Base-by-base conservation (phyloP, 345 rosid species). In the Hirschfeldia incana region DNA sequence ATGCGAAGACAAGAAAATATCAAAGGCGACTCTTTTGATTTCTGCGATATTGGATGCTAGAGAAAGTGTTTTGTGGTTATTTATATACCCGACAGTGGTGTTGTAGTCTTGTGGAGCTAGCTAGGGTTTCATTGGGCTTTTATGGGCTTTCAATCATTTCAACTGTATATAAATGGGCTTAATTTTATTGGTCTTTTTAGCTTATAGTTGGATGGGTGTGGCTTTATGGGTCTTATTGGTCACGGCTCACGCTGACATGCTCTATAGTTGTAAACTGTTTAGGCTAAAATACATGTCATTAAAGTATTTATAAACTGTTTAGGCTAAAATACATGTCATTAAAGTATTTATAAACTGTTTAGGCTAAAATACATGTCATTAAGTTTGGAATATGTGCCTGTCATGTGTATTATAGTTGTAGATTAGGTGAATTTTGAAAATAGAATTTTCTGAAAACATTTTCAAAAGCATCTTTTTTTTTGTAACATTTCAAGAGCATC, bases 51-150 rank as follows among this genome's bases (percentile, higher is more conserved):
- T 1, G 27, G 21, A 0, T 0, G 13, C 53, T 44, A 3, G 6
- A 5, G 3, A 37, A 1, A 4, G 42, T n/a, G 32, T 70, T 77
- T 1, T 27, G 44, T 36, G 26, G 33, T 1, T 53, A 3, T 77
- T 71, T 44, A 44, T 78, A 77, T 26, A 71, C 9, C 46, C 8
- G 37, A 6, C 1, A 44, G 69, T 63, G 44, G 63, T 29, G 59
- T 16, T 37, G 10, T 30, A 32, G 8, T 44, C 33, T 29, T 13
- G 3, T 15, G 2, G 6, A 69, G 37, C 69, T 12, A 69, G 37
- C 69, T 70, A 77, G 81, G 81, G 76, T 55, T 78, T 71, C 59
- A 5, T 37, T 53, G 71, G 42, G 27, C 10, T 27, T 57, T 30
- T 3, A 61, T 69, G 53, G 80, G 80, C 65, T 65, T 70, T 6